phyloP scores from a whole-genome alignment of 805 yeast genomes.

The Starmerella etchellsii region DNA sequence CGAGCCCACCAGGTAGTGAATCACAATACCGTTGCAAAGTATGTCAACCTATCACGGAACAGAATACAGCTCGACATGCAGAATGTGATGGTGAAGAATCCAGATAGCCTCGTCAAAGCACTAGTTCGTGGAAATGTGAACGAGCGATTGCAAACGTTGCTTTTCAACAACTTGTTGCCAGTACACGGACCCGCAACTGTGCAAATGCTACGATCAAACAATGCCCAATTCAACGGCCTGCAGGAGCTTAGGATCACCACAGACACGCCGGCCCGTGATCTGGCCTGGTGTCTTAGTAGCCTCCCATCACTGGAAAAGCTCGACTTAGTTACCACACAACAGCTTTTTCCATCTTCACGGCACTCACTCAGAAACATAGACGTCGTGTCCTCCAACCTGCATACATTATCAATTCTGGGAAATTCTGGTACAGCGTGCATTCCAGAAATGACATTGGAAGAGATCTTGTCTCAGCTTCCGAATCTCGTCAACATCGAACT shows the following conservation, averaged over 20 bases:
- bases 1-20: neutral
- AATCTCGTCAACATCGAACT: slow-evolving; percentile 7
- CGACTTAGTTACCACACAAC: slow-evolving; percentile 5
- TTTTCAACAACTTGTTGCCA: slow-evolving; percentile 6
- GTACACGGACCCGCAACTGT: neutral
- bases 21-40: slow-evolving; percentile 4
- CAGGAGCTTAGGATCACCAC: slow-evolving; percentile 7
- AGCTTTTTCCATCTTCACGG: neutral
- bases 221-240: slow-evolving; percentile 2
- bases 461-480: slow-evolving; percentile 4
- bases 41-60: slow-evolving; percentile 4
- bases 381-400: neutral
- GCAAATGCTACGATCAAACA: slow-evolving; percentile 3
- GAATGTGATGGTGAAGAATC: slow-evolving; percentile 7
- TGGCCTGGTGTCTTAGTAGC: slow-evolving; percentile 12
- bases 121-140: neutral
- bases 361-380: neutral
- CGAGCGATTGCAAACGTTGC: slow-evolving; percentile 3
- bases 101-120: slow-evolving; percentile 1
- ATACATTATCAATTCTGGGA: slow-evolving; percentile 6
- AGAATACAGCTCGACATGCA: slow-evolving; percentile 5
- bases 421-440: slow-evolving; percentile 3
- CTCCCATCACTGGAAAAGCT: slow-evolving; percentile 12
- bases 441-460: neutral
- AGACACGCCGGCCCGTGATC: slow-evolving; percentile 11